Percentiles rank a stretch among this genome's conserved stretches.
phyloP scores from a whole-genome alignment of 257 asterid genomes.

The Solanum medicagineum region DNA sequence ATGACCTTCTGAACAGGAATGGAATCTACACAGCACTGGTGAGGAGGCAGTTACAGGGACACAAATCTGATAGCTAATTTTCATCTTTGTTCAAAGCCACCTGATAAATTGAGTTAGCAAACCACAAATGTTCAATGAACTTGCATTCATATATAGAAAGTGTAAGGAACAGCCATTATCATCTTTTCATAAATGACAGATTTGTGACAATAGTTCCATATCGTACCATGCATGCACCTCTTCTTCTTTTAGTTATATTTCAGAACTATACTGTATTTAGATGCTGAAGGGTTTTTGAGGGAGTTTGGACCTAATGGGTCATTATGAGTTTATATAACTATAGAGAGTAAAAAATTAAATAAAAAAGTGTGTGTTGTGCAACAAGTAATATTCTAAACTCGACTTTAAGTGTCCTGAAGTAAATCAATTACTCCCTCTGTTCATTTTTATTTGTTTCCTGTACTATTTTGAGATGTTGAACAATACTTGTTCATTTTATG shows the following conservation, averaged over 20 bases:
- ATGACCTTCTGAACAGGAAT: constrained; percentile 44
- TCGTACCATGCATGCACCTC: not conserved
- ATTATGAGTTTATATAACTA: not conserved
- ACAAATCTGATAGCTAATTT: constrained; percentile 16
- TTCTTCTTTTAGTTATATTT: not conserved
- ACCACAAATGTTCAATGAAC: not conserved
- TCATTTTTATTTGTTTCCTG: too few species aligned
- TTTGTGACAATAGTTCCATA: not conserved
- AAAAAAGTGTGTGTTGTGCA: too few species aligned
- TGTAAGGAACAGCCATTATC: not conserved
- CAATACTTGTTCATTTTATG: too few species aligned
- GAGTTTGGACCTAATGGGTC: too few species aligned
- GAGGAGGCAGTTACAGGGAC: constrained; percentile 64
- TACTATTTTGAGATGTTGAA: too few species aligned
- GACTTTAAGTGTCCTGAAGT: too few species aligned
- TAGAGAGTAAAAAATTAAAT: not conserved
- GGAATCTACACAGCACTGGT: constrained; percentile 70
- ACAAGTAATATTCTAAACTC: not conserved
- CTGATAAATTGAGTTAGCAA: not conserved
- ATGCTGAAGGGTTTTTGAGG: too few species aligned
- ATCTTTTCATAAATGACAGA: not conserved
- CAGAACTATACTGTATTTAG: not conserved
- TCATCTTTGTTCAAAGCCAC: not conserved
- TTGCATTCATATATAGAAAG: not conserved
- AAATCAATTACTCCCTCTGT: too few species aligned